Conservation (phyloP, 2,329 filamentous ascomycete species). For the Oidium heveae region DNA sequence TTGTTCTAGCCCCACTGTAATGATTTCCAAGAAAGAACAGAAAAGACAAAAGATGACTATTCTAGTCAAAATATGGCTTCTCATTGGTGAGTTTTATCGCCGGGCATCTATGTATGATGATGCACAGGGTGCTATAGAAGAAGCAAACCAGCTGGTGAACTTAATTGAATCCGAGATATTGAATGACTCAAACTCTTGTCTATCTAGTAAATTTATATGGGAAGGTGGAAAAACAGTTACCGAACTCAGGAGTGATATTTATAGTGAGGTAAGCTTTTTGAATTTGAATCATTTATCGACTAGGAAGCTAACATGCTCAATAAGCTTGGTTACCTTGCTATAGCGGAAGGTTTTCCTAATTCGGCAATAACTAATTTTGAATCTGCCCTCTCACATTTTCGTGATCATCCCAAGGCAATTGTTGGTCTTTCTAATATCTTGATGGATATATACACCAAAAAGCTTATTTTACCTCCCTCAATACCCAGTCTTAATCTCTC, state of each 20-base stretch:
- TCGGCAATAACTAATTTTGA: slow-evolving; percentile 59
- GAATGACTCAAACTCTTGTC: slow-evolving; percentile 34
- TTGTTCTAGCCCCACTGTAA: slow-evolving; percentile 8
- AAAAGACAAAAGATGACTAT: slow-evolving; percentile 24
- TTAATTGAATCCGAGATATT: slow-evolving; percentile 41
- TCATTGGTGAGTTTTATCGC: slow-evolving; percentile 71
- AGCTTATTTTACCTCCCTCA: slow-evolving; percentile 32
- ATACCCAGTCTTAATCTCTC: slow-evolving; percentile 13
- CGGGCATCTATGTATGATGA: slow-evolving; percentile 61
- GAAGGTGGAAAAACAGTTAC: slow-evolving; percentile 59
- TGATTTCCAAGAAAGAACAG: slow-evolving; percentile 28
- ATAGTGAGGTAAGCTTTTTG: slow-evolving; percentile 38
- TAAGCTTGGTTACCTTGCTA: slow-evolving; percentile 13
- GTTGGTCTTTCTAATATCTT: slow-evolving; percentile 66
- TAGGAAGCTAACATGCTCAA: neutral
- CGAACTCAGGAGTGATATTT: slow-evolving; percentile 64
- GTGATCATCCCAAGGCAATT: slow-evolving; percentile 57
- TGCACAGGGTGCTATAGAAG: slow-evolving; percentile 50
- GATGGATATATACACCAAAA: slow-evolving; percentile 57
- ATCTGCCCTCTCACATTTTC: slow-evolving; percentile 50
- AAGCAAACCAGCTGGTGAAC: slow-evolving; percentile 55
- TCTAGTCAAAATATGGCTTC: slow-evolving; percentile 65
- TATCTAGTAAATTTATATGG: slow-evolving; percentile 44
- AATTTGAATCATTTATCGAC: slow-evolving; percentile 11
- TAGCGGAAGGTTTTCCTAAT: slow-evolving; percentile 22